Base-by-base conservation (phyloP, 495 filamentous ascomycete species). In the Podospora sp. region DNA sequence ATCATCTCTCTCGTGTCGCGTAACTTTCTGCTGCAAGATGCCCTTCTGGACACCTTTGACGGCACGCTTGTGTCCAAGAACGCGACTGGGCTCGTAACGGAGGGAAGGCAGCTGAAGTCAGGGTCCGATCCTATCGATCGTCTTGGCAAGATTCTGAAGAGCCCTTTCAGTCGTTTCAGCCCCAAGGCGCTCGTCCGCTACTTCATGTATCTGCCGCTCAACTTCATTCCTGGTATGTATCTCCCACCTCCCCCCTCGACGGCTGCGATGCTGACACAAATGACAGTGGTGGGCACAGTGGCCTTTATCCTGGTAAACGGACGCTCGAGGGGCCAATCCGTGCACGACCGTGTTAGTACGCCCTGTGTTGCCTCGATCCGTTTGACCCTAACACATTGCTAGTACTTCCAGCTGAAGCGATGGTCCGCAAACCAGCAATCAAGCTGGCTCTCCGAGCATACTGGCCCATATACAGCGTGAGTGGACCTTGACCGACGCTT, bases 21-120 rank as follows among this genome's bases (percentile, higher is more conserved):
- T 60, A 88, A 87, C 46, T 94, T 92, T 65, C 73, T 97, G 63
- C 84, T 96, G 24, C 87, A 91, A 61, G 91, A 92, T 51, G 89
- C 91, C 0, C 82, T 97, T 6, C 79, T 95, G 24, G 94, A 99
- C 74, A 95, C 92, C 3, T 99, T 99, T 69, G 95, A 99, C 73
- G 92, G 90, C 16, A 90, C 91, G 0, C 80, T 94, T 11, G 67
- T 94, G 0, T 79, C 84, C 9, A 81, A 80, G 49, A 82, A 84
- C 22, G 79, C 83, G 74, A 86, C 72, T 16, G 74, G 59, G 65
- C 78, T 97, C 1, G 87, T 99, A 8, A 78, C 83, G 0, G 84
- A 89, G 56, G 91, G 92, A 0, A 84, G 95, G n/a, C 82, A 92
- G 72, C 65, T 97, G 60, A 88, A 89, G 65, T 72, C 78, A 1